Evolutionary conservation across 2,329 filamentous ascomycete genomes (phyloP).

Genomic region (Colletotrichum costaricense): DNA sequence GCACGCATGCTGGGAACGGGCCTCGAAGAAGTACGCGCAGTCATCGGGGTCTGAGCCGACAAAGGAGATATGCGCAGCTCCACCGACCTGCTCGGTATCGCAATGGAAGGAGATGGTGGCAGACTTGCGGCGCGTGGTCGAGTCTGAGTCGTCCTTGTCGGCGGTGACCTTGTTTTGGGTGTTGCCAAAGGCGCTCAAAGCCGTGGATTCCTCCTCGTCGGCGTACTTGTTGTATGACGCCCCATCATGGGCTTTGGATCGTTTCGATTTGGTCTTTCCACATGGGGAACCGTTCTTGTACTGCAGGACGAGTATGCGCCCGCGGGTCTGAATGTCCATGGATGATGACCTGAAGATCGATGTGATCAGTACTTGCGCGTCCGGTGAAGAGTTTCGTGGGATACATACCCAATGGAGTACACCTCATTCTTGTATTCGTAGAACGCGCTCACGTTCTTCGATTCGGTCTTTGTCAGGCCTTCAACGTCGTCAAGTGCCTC

Average conservation of each 20-base stretch:
- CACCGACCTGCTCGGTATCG: slow-evolving; percentile 80
- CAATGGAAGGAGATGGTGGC: slow-evolving; percentile 94
- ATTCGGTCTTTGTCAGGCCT: slow-evolving; percentile 70
- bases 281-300: slow-evolving; percentile 84
- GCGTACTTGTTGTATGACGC: slow-evolving; percentile 41
- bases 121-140: slow-evolving; percentile 71
- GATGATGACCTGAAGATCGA: slow-evolving; percentile 61
- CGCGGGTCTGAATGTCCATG: slow-evolving; percentile 66
- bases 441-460: slow-evolving; percentile 83
- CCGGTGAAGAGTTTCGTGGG: too few species aligned
- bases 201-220: slow-evolving; percentile 50
- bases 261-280: slow-evolving; percentile 57
- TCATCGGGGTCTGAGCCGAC: slow-evolving; percentile 86
- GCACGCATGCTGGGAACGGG: slow-evolving; percentile 87
- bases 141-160: slow-evolving; percentile 47
- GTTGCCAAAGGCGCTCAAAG: slow-evolving; percentile 39
- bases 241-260: slow-evolving; percentile 41
- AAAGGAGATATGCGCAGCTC: slow-evolving; percentile 80
- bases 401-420: slow-evolving; percentile 80
- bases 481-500: slow-evolving; percentile 71
- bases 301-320: slow-evolving; percentile 80
- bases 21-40: slow-evolving; percentile 96
- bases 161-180: slow-evolving; percentile 41
- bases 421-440: slow-evolving; percentile 74
- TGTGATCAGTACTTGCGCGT: neutral